Evolutionary conservation across 768 basidiomycete genomes (phyloP).

Genomic region (Lentinula raphanica): DNA sequence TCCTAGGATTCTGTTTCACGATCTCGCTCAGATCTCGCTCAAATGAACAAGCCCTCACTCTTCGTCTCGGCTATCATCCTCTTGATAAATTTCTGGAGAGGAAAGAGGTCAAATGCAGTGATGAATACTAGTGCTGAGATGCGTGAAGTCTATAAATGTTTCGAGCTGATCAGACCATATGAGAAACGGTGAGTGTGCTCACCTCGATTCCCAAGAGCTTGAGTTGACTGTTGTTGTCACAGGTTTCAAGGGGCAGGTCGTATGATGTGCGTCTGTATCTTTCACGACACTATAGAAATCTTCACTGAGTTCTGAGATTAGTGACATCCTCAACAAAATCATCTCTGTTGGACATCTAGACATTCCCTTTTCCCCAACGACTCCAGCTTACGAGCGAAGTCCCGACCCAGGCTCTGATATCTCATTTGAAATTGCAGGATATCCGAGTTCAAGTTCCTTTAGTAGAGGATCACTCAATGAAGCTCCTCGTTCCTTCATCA

Average conservation of each 20-base stretch:
- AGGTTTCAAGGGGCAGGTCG: slow-evolving; percentile 46
- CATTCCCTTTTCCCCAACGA: neutral
- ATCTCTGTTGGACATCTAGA: neutral
- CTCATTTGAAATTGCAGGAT: neutral
- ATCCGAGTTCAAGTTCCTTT: neutral
- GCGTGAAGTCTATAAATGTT: slow-evolving; percentile 46
- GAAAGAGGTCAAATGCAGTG: slow-evolving; percentile 33
- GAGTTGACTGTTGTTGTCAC: neutral
- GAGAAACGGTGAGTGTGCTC: neutral
- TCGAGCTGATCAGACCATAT: neutral
- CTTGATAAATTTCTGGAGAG: slow-evolving; percentile 44
- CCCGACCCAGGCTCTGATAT: neutral
- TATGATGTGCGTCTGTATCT: slow-evolving; percentile 33
- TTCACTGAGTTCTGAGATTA: neutral
- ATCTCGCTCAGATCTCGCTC: neutral
- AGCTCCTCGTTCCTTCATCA: neutral
- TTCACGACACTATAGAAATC: neutral
- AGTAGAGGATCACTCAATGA: neutral
- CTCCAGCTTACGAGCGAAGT: neutral
- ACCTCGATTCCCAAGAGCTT: neutral
- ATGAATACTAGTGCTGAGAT: slow-evolving; percentile 41
- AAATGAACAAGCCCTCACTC: slow-evolving; percentile 8
- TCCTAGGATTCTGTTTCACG: neutral
- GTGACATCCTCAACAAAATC: slow-evolving; percentile 1
- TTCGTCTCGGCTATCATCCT: slow-evolving; percentile 42